Evolutionary conservation across 1,139 yeast species (phyloP).

Genomic region (Yarrowia galli): DNA sequence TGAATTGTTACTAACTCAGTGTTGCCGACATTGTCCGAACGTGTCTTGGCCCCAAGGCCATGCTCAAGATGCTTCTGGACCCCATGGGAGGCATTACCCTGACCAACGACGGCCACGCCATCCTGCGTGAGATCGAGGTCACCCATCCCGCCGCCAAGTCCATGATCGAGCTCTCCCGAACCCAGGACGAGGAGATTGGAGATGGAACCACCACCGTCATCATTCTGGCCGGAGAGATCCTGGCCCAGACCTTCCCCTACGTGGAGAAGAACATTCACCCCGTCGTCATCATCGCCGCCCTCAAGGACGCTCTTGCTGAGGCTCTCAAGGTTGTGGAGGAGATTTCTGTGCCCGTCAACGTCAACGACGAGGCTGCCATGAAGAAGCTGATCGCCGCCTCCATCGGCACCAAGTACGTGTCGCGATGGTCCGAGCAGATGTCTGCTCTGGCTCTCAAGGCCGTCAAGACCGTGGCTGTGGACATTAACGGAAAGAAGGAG

Average conservation of each 20-base stretch:
- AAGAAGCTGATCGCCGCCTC: constrained; percentile 84
- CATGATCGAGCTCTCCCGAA: constrained; percentile 95
- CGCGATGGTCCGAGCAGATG: constrained; percentile 92
- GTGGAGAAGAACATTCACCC: constrained; percentile 95
- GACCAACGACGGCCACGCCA: constrained; percentile 99
- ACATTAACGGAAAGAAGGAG: constrained; percentile 73
- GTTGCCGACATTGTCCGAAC: constrained; percentile 97
- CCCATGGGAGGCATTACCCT: constrained; percentile 99
- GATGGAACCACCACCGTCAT: constrained; percentile 98
- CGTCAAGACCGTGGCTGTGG: constrained; percentile 78
- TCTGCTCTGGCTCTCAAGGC: constrained; percentile 87
- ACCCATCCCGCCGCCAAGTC: constrained; percentile 98
- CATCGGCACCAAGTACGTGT: constrained; percentile 94
- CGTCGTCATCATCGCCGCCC: constrained; percentile 91
- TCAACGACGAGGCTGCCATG: constrained; percentile 85
- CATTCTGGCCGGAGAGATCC: constrained; percentile 88
- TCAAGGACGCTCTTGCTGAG: constrained; percentile 88
- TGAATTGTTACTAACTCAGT: constrained; percentile 39
- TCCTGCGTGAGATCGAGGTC: constrained; percentile 95
- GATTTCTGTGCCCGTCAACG: constrained; percentile 85
- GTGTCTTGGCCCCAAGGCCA: constrained; percentile 99
- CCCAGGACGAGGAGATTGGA: constrained; percentile 99
- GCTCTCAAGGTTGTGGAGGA: constrained; percentile 87
- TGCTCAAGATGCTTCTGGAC: constrained; percentile 96
- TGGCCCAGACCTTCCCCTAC: constrained; percentile 94